These are phyloP conservation scores for Globisporangium polare DNA, from an alignment of 352 stramenopile genomes.

Conservation along the genomic window DNA sequence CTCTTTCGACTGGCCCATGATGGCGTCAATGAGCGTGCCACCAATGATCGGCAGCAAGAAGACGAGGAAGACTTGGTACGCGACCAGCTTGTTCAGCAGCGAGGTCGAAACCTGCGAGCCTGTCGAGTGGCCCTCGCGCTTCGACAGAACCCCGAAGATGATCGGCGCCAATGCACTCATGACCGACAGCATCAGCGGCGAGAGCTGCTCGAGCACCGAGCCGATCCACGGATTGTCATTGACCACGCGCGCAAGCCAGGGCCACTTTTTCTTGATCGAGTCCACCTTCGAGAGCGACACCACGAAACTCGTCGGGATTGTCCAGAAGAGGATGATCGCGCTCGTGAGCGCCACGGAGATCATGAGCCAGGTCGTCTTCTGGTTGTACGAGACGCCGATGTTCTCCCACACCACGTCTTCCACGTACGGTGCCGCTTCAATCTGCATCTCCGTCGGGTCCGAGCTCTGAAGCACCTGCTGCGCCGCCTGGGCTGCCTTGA, in stretches of 20 bases:
- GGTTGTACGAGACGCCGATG: conserved; percentile 70
- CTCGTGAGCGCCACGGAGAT: conserved; percentile 56
- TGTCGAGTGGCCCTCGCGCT: conserved; percentile 74
- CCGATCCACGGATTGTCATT: conserved; percentile 62
- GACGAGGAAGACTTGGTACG: conserved; percentile 81
- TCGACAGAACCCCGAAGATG: conserved; percentile 79
- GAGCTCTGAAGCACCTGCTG: conserved; percentile 77
- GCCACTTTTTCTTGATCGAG: conserved; percentile 44
- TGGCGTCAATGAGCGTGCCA: conserved; percentile 67
- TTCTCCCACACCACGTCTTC: conserved; percentile 81
- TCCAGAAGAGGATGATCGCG: conserved; percentile 83
- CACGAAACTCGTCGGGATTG: conserved; percentile 70
- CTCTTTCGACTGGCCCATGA: conserved; percentile 44
- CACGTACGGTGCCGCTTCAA: conserved; percentile 58
- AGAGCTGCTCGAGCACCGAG: conserved; percentile 71
- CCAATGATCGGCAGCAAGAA: conserved; percentile 83
- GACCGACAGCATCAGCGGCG: conserved; percentile 70
- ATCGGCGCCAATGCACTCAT: conserved; percentile 80
- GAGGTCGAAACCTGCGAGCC: conserved; percentile 59
- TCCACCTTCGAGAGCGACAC: conserved; percentile 73
- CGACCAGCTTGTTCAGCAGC: conserved; percentile 77
- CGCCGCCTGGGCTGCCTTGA: conserved; percentile 67
- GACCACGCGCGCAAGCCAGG: conserved; percentile 39
- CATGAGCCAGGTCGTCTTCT: conserved; percentile 64
- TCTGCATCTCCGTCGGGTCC: conserved; percentile 64